Percentiles rank a stretch among this genome's conserved stretches.
Evolutionary conservation across 2,329 filamentous ascomycete genomes (phyloP).

Genomic region (Rhinocladiella mackenziei): DNA sequence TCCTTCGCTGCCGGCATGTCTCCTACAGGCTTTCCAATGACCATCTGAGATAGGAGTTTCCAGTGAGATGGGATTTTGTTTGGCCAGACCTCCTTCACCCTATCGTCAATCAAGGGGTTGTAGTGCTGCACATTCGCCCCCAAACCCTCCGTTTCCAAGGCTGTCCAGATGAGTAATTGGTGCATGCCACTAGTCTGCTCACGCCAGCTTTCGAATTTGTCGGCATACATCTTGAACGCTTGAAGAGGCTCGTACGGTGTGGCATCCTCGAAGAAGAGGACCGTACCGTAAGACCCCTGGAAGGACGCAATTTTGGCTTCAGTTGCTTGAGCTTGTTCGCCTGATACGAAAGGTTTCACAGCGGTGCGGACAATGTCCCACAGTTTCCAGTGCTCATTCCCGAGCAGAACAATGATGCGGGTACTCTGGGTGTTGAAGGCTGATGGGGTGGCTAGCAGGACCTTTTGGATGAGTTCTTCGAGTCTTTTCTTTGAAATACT

Average conservation of each 20-base stretch:
- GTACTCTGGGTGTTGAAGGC: constrained; percentile 86
- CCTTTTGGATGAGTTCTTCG: constrained; percentile 24
- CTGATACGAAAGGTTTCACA: neutral
- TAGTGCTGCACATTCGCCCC: constrained; percentile 90
- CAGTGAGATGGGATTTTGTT: constrained; percentile 65
- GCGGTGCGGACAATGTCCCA: constrained; percentile 63
- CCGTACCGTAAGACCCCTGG: constrained; percentile 68
- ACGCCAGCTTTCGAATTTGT: constrained; percentile 73
- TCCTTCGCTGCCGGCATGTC: constrained; percentile 3
- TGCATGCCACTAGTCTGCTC: constrained; percentile 75
- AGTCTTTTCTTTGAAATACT: constrained; percentile 5
- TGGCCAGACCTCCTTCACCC: constrained; percentile 67
- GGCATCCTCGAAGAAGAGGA: constrained; percentile 83
- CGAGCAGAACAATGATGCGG: constrained; percentile 71
- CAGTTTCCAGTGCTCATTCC: constrained; percentile 77
- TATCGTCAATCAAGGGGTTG: constrained; percentile 75
- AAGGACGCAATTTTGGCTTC: constrained; percentile 63
- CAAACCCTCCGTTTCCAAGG: constrained; percentile 75
- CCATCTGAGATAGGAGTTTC: constrained; percentile 75
- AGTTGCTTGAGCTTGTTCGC: constrained; percentile 37
- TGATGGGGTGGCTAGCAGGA: constrained; percentile 66
- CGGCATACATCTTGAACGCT: constrained; percentile 62
- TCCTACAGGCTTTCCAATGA: constrained; percentile 57
- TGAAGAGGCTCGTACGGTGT: constrained; percentile 57
- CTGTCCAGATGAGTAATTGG: constrained; percentile 73